Conservation (phyloP, 2,329 filamentous ascomycete genomes). For the Monilinia vaccinii-corymbosi region DNA sequence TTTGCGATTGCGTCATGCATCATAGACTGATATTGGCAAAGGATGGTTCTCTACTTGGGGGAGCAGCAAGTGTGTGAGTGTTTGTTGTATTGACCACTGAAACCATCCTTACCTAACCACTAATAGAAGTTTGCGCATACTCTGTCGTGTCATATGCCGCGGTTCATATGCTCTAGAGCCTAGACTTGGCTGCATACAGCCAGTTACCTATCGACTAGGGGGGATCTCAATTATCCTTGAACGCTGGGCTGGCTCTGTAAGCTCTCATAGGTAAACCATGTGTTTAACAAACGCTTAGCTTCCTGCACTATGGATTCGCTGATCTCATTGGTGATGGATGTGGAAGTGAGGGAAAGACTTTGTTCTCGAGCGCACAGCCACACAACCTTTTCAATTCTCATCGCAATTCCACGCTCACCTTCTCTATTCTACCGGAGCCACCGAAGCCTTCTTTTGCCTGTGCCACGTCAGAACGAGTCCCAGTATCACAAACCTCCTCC, state of each 20-base stretch:
- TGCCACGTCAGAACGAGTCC: no score
- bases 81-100: neutral
- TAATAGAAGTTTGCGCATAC: neutral
- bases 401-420: no score
- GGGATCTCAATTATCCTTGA: neutral
- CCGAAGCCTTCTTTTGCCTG: no score
- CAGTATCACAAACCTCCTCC: neutral
- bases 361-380: neutral
- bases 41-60: neutral
- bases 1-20: neutral
- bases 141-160: neutral
- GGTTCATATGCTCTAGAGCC: constrained; percentile 1
- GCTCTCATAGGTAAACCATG: neutral
- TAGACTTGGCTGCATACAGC: neutral
- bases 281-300: neutral
- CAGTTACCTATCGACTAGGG: neutral
- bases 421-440: no score
- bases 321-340: neutral
- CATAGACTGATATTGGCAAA: neutral
- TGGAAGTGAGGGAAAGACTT: no score
- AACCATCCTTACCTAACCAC: neutral
- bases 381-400: no score
- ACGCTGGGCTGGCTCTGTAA: neutral
- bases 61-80: no score
- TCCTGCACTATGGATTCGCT: neutral